Base-by-base conservation (phyloP, 257 asterid genomes). In the Solanum tacnaense region DNA sequence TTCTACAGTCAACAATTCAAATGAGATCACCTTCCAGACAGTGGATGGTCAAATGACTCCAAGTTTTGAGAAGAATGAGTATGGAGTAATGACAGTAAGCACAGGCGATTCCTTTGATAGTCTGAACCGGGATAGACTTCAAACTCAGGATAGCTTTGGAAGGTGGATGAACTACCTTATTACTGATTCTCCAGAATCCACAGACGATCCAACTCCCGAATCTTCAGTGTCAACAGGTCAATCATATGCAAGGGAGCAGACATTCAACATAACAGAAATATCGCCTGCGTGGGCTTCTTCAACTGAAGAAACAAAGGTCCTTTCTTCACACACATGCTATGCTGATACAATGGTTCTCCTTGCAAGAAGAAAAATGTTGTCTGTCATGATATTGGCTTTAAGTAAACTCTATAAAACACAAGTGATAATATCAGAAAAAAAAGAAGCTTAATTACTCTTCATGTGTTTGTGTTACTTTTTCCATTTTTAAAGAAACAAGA, bases 221-320 rank as follows among this genome's bases (percentile, higher is more conserved):
- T 83, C 96, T 88, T 82, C 70, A 49, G 70, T 10, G n/a, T 46
- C 86, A 16, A 49, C 62, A 20, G 89, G 87, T 84, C 89, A 58
- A 15, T 92, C 88, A 23, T 84, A 94, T 89, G 87, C 88, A 4
- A 58, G 41, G 58, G 94, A 94, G 87, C 93, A 89, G 85, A 92
- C 92, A 84, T 94, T 96, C 89, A 89, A 88, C 84, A 94, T 97
- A 90, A 90, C 92, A 35, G 98, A 97, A 83, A 87, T 97, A 91
- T 95, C 98, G 65, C 99, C 97, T 88, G 73, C 95, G 78, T 96
- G 93, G 93, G 98, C 96, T 85, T 89, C 91, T 90, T 92, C 99
- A 71, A 92, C 90, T 76, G 99, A 93, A 94, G 97, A 93, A 90
- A 94, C 99, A 74, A 97, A 97, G 99, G 99, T 97, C 88, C 38